Conservation (phyloP, 257 asterid genomes). For the Cinchona pubescens region DNA sequence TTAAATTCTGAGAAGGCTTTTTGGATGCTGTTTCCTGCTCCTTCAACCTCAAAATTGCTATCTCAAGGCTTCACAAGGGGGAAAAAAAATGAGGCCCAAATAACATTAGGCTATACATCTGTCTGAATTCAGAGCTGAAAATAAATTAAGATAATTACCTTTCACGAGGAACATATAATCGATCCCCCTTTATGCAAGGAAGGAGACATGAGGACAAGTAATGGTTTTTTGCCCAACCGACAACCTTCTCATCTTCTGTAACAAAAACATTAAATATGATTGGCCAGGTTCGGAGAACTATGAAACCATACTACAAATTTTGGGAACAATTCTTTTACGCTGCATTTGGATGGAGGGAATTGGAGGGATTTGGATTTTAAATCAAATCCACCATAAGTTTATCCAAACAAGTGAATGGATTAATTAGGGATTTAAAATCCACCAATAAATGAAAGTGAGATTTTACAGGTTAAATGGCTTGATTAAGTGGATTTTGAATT, state of each 20-base stretch:
- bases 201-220: conserved; percentile 67
- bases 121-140: conserved; percentile 19
- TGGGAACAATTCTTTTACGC: no score
- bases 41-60: conserved; percentile 78
- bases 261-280: conserved; percentile 17
- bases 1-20: conserved; percentile 80
- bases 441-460: no score
- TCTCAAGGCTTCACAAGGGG: conserved; percentile 62
- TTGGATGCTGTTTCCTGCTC: conserved; percentile 68
- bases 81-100: conserved; percentile 19
- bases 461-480: no score
- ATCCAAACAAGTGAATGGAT: no score
- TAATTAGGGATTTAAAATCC: no score
- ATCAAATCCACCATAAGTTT: no score
- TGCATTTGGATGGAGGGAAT: no score
- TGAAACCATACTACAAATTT: conserved; percentile 1
- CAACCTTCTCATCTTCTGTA: conserved; percentile 86
- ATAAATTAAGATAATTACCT: conserved; percentile 50
- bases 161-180: conserved; percentile 70
- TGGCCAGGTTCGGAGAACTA: conserved; percentile 4
- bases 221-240: conserved; percentile 96
- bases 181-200: conserved; percentile 74
- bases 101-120: conserved; percentile 16
- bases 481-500: no score
- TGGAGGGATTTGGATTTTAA: no score